Evolutionary conservation across 352 stramenopile species (phyloP).

Genomic region (Phytophthora crassamura): DNA sequence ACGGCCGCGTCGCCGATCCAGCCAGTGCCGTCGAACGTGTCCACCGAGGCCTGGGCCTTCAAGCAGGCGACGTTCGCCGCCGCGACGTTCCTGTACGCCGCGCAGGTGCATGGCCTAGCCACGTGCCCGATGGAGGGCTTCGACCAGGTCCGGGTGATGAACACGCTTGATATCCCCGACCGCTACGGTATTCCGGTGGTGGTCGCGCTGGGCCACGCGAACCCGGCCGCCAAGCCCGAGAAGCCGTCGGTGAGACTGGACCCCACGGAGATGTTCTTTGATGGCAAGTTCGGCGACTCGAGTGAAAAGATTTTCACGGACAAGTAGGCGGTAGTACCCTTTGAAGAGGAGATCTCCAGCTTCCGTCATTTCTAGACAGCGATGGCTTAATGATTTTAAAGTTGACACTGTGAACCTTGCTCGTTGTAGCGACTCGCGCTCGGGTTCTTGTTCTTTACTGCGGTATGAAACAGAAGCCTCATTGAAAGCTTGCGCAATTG

Average conservation of each 20-base stretch:
- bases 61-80: conserved; percentile 85
- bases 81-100: conserved; percentile 72
- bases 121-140: conserved; percentile 87
- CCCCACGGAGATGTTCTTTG: conserved; percentile 82
- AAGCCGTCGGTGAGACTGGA: conserved; percentile 55
- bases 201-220: conserved; percentile 71
- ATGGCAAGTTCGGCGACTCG: conserved; percentile 82
- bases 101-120: conserved; percentile 67
- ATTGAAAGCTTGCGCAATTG: too few relatives aligned
- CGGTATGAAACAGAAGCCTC: too few relatives aligned
- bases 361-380: too few relatives aligned
- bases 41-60: conserved; percentile 79
- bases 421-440: too few relatives aligned
- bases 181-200: conserved; percentile 81
- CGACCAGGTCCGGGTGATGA: conserved; percentile 67
- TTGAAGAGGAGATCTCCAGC: too few relatives aligned
- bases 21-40: conserved; percentile 64
- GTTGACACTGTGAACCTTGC: background rate
- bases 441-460: too few relatives aligned
- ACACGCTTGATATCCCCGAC: conserved; percentile 78
- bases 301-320: conserved; percentile 62
- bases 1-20: conserved; percentile 70
- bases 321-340: conserved; percentile 22
- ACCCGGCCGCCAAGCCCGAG: conserved; percentile 21
- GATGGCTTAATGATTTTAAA: background rate